Base-by-base conservation (phyloP, 805 yeast species). In the Schizosaccharomyces osmophilus region DNA sequence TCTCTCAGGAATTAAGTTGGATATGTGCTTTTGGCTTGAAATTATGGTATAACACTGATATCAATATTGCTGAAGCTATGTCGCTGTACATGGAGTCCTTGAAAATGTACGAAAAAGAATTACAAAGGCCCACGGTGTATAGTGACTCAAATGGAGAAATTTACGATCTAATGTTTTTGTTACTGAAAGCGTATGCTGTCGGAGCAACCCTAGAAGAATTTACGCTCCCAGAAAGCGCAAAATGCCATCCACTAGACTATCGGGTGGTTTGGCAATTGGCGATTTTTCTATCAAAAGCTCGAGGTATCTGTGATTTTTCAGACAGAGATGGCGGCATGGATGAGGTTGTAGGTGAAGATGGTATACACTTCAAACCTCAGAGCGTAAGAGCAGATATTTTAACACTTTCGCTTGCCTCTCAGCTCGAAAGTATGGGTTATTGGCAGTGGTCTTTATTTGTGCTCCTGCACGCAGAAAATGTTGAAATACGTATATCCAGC, bases 361-460 rank as follows among this genome's bases (percentile, higher is more conserved):
- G 26, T 22, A 4, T 45, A 6, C 26, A 45, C n/a, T 29, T 22
- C 15, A 51, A 51, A 51, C 57, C 60, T 36, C n/a, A 17, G 26
- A 39, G 48, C 22, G 60, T 57, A 32, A n/a, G 19, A 22, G 73
- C 73, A 31, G 81, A 79, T 63, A 65, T 67, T 58, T 62, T 77
- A 48, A 71, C 79, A 5, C 63, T 71, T 3, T 64, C 68, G 1
- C 74, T 82, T 67, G 82, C 84, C 11, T 73, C 77, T 55, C 79
- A 80, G 63, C 73, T 85, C 54, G 75, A 73, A 59, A 63, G 71
- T 8, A 68, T 68, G n/a, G 78, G 78, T 0, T 71, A 78, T 60
- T 77, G 79, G 75, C 74, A 74, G 62, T 84, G 82, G 64, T 78
- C 94, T 0, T 64, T 87, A 2, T 84, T 78, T 68, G 82, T 84